These are phyloP conservation scores for Periglandula ipomoeae DNA, from an alignment of 2,329 filamentous ascomycete genomes.

Conservation along the genomic window DNA sequence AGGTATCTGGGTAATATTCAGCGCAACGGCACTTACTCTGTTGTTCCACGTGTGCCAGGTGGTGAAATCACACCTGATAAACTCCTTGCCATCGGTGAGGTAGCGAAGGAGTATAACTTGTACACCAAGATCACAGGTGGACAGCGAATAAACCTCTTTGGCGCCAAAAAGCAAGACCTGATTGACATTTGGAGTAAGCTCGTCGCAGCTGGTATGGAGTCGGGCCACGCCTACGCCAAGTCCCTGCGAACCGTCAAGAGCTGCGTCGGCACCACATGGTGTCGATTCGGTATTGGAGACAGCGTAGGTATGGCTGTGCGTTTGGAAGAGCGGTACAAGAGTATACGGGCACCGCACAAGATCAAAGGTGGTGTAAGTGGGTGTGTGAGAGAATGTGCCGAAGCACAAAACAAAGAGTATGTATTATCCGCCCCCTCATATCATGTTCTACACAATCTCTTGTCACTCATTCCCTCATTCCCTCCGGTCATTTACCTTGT, in stretches of 20 bases:
- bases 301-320: constrained; percentile 85
- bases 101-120: constrained; percentile 73
- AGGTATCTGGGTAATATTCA: constrained; percentile 84
- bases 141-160: constrained; percentile 89
- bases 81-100: constrained; percentile 71
- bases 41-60: constrained; percentile 72
- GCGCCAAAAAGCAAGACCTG: constrained; percentile 79
- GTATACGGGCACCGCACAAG: constrained; percentile 81
- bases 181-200: constrained; percentile 73
- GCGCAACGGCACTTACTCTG: constrained; percentile 82
- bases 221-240: constrained; percentile 85
- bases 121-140: constrained; percentile 92
- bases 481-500: not conserved
- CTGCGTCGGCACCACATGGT: constrained; percentile 88
- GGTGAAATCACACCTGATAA: constrained; percentile 86
- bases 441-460: not conserved
- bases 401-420: constrained; percentile 85
- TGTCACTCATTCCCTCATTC: not conserved
- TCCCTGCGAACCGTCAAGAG: constrained; percentile 83
- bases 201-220: constrained; percentile 79
- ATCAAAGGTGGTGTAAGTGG: constrained; percentile 85
- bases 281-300: constrained; percentile 79
- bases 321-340: constrained; percentile 85
- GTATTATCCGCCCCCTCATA: constrained; percentile 16
- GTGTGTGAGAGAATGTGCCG: constrained; percentile 86